Conservation (phyloP, 2,329 filamentous ascomycete genomes). For the Aspergillus cejpii region DNA sequence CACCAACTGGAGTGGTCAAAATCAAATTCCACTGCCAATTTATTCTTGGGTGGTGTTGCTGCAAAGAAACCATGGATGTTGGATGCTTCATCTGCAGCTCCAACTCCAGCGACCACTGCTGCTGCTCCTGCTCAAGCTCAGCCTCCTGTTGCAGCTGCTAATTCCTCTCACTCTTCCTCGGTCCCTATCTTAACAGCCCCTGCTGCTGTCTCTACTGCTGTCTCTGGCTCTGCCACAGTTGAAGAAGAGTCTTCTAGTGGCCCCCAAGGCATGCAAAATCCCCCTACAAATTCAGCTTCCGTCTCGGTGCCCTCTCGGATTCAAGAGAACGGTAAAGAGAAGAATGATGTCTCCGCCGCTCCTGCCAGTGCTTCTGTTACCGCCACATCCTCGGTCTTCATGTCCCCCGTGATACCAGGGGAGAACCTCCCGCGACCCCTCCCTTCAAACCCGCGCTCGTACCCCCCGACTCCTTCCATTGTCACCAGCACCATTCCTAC, state of each 20-base stretch:
- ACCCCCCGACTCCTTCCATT: constrained; percentile 9
- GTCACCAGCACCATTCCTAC: constrained; percentile 8
- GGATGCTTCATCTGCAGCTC: constrained; percentile 1
- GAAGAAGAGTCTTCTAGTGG: neutral
- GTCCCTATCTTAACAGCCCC: neutral
- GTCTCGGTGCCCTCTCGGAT: constrained; percentile 5
- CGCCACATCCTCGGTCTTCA: constrained; percentile 11
- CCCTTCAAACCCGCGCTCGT: neutral
- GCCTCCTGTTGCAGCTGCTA: neutral
- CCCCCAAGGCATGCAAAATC: constrained; percentile 12
- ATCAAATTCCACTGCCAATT: constrained; percentile 37
- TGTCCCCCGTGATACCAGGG: constrained; percentile 19
- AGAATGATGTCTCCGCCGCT: constrained; percentile 4
- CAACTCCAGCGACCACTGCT: neutral
- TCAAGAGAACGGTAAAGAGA: neutral
- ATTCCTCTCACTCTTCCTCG: neutral
- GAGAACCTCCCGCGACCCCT: constrained; percentile 6
- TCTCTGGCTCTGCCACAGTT: constrained; percentile 2
- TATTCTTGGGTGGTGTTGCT: constrained; percentile 32
- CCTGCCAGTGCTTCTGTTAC: constrained; percentile 1
- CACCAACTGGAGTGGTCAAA: constrained; percentile 29
- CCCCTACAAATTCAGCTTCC: constrained; percentile 2
- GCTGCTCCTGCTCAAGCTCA: constrained; percentile 1
- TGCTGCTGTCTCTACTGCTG: neutral
- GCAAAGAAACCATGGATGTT: constrained; percentile 38